Evolutionary conservation across 2,329 filamentous ascomycete genomes (phyloP), one percentile per base, ranked within the genome.

Genomic region (Trichoderma polysporum): DNA sequence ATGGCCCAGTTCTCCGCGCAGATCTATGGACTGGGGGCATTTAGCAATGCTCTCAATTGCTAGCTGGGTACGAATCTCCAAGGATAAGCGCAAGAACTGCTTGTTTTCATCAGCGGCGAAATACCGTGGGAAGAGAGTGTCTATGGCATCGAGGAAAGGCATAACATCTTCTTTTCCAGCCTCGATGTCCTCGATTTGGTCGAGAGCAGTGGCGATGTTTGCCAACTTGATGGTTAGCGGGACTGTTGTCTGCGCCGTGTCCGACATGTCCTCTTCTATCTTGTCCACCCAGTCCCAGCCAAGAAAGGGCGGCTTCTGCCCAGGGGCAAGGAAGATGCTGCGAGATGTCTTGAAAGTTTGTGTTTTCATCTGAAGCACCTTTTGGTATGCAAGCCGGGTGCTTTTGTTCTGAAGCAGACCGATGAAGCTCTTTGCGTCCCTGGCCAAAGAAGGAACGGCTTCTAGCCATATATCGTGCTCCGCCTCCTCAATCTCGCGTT

Each of bases 51-150:
- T 53, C 49, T 76, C 73, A 22, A 82, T 75, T 50, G 77, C 70
- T 41, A 72, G 70, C 57, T 76, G 75, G 0, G 78, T 80, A 50
- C 80, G 79, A 29, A 82, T 75, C 4, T 76, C 71, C 27, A 82
- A 69, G 2, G 76, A 76, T 8, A 78, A 68, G 3, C 74, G 47
- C 15, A 70, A 15, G 22, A 52, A 68, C 1, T 58, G 69, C 13
- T 71, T 57, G 37, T 68, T 22, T 2, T 53, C 66, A 2, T 70
- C 69, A 4, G 71, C 65, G 12, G 69, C 47, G 47, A 81, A 76
- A 4, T 74, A 73, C 5, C 60, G 37, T 7, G 77, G 76, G 49
- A 80, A 77, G 10, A 69, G 69, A 3, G 45, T 29, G 50, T 80
- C 74, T 9, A 81, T 69, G 19, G 66, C 68, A 25, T 77, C 67